Evolutionary conservation across 169 alveolate genomes (phyloP).

Genomic region (Neospora caninum): DNA sequence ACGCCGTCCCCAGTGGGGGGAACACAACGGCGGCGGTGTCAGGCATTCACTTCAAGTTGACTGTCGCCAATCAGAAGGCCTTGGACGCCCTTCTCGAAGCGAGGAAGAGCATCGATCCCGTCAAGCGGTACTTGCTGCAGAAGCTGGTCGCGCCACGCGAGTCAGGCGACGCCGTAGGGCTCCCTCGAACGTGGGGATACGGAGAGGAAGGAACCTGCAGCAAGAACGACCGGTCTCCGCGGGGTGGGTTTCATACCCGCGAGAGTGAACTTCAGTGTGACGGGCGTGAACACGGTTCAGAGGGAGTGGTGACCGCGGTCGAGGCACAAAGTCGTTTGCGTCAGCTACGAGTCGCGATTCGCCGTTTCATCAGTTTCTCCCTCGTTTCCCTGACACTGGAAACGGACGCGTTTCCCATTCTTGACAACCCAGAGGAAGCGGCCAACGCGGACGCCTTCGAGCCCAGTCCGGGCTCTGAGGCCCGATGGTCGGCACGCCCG

Average conservation of each 20-base stretch:
- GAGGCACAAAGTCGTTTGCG: background rate
- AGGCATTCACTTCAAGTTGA: conserved; percentile 23
- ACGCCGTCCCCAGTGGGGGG: background rate
- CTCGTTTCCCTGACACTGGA: background rate
- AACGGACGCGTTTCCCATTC: conserved; percentile 32
- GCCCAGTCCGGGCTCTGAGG: background rate
- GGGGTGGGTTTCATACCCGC: background rate
- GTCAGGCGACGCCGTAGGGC: background rate
- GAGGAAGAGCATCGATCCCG: background rate
- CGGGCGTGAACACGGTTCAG: background rate
- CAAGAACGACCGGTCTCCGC: background rate
- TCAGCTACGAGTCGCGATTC: background rate
- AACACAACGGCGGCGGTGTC: background rate
- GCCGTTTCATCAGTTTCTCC: background rate
- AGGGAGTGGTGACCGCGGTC: background rate
- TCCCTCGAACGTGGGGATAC: background rate
- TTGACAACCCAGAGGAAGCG: background rate
- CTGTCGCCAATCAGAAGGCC: conserved; percentile 10
- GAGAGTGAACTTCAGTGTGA: background rate
- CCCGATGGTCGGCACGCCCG: background rate
- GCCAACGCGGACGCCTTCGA: background rate
- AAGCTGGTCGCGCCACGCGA: background rate
- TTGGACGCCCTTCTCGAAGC: conserved; percentile 21
- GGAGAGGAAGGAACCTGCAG: background rate
- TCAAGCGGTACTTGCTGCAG: background rate